phyloP scores from a whole-genome alignment of 306 rosid species.

The Biancaea sappan region DNA sequence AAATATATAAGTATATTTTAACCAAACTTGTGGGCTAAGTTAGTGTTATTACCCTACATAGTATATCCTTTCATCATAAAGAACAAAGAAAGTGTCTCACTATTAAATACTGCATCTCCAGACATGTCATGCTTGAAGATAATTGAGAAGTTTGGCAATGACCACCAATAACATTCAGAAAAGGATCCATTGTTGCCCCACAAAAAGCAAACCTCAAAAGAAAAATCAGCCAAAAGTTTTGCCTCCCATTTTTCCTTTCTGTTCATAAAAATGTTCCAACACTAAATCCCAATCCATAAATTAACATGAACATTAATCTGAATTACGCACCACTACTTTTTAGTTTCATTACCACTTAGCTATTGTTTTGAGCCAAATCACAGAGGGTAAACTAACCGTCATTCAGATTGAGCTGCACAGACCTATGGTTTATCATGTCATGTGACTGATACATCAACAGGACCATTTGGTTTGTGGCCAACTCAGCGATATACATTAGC shows the following conservation, averaged over 20 bases:
- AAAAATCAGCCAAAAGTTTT: slow-evolving; percentile 26
- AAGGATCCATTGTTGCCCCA: slow-evolving; percentile 32
- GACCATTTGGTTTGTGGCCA: slow-evolving; percentile 61
- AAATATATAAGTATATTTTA: too few species aligned
- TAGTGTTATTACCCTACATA: too few species aligned
- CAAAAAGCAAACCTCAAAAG: slow-evolving; percentile 31
- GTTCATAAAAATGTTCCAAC: slow-evolving; percentile 12
- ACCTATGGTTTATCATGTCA: slow-evolving; percentile 21
- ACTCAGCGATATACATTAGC: slow-evolving; percentile 44
- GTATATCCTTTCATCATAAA: not conserved
- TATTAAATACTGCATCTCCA: not conserved
- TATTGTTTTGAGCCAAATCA: too few species aligned
- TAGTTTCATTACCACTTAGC: too few species aligned
- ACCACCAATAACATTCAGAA: slow-evolving; percentile 2
- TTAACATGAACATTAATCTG: slow-evolving; percentile 19
- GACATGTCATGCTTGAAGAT: not conserved
- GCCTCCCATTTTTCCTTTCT: slow-evolving; percentile 28
- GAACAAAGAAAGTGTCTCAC: not conserved
- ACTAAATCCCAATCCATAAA: slow-evolving; percentile 15
- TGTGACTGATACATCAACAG: slow-evolving; percentile 54
- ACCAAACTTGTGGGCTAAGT: too few species aligned
- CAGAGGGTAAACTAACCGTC: too few species aligned
- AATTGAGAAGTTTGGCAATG: slow-evolving; percentile 21
- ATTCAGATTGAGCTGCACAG: slow-evolving; percentile 28
- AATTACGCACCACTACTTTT: too few species aligned